Conservation (phyloP, 768 basidiomycete genomes). For the Hemileccinum impolitum region DNA sequence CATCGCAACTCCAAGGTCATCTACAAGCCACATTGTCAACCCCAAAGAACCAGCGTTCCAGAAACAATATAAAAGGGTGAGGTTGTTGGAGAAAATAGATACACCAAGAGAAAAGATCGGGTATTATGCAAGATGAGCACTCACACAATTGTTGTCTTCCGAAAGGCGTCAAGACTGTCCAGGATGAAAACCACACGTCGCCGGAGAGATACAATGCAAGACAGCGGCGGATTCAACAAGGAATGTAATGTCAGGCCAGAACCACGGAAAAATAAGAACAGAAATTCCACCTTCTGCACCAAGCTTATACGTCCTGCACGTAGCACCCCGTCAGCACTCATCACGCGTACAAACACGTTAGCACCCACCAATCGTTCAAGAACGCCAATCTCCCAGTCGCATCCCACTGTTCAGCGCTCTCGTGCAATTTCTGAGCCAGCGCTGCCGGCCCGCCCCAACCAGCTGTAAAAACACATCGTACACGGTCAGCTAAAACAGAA, state of each 20-base stretch:
- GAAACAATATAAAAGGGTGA: not conserved
- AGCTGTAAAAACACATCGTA: slow-evolving; percentile 33
- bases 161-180: slow-evolving; percentile 79
- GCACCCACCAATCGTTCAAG: slow-evolving; percentile 72
- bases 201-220: not conserved
- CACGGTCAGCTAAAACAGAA: not conserved
- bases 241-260: not conserved
- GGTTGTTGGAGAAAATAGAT: not conserved
- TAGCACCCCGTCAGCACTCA: not conserved
- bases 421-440: slow-evolving; percentile 53
- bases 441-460: slow-evolving; percentile 61
- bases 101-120: not conserved
- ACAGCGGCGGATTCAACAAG: not conserved
- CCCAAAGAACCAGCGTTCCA: not conserved
- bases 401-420: slow-evolving; percentile 55
- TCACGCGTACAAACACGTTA: slow-evolving; percentile 1
- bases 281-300: slow-evolving; percentile 68
- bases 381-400: slow-evolving; percentile 67
- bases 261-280: not conserved
- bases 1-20: slow-evolving; percentile 65
- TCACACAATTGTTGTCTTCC: slow-evolving; percentile 82
- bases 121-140: slow-evolving; percentile 19
- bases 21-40: slow-evolving; percentile 28
- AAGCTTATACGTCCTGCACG: slow-evolving; percentile 77
- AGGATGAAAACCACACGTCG: too few relatives aligned